Conservation (phyloP, 768 basidiomycete genomes). For the Tricholoma flavovirens region DNA sequence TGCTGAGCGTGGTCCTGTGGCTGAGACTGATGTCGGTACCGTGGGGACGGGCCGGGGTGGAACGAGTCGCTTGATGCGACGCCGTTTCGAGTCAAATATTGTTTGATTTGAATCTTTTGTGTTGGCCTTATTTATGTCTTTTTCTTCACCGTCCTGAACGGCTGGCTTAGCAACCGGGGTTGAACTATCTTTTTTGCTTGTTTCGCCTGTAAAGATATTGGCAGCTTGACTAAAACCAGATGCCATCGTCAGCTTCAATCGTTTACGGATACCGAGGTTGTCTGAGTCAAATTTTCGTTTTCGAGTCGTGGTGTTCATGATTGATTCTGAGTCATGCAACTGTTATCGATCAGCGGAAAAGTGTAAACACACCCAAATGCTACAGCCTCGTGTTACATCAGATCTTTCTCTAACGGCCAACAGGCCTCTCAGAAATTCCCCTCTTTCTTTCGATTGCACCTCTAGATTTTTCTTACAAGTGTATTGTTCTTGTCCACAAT, state of each 20-base stretch:
- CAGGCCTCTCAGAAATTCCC: slow-evolving; percentile 12
- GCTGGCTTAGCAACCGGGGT: neutral
- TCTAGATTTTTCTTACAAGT: slow-evolving; percentile 25
- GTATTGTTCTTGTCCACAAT: slow-evolving; percentile 45
- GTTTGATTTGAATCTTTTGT: neutral
- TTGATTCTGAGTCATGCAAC: neutral
- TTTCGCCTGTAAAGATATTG: slow-evolving; percentile 9
- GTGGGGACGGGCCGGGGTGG: slow-evolving; percentile 74
- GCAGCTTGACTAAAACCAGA: slow-evolving; percentile 9
- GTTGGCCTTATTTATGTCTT: neutral
- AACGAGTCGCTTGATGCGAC: slow-evolving; percentile 56
- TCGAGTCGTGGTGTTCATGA: slow-evolving; percentile 16
- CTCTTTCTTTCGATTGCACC: slow-evolving; percentile 17
- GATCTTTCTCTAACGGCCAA: slow-evolving; percentile 20
- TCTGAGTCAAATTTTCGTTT: slow-evolving; percentile 36
- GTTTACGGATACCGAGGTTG: slow-evolving; percentile 21
- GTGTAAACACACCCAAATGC: slow-evolving; percentile 19
- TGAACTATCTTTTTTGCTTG: neutral
- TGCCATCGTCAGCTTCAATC: slow-evolving; percentile 24
- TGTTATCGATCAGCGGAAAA: slow-evolving; percentile 9
- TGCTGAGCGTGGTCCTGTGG: slow-evolving; percentile 74
- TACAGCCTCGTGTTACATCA: slow-evolving; percentile 16
- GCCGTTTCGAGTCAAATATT: slow-evolving; percentile 11
- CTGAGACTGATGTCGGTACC: slow-evolving; percentile 67
- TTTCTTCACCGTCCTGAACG: neutral